These are phyloP conservation scores for Saururus chinensis DNA, from an alignment of 164 flowering plant genomes.

Conservation along the genomic window DNA sequence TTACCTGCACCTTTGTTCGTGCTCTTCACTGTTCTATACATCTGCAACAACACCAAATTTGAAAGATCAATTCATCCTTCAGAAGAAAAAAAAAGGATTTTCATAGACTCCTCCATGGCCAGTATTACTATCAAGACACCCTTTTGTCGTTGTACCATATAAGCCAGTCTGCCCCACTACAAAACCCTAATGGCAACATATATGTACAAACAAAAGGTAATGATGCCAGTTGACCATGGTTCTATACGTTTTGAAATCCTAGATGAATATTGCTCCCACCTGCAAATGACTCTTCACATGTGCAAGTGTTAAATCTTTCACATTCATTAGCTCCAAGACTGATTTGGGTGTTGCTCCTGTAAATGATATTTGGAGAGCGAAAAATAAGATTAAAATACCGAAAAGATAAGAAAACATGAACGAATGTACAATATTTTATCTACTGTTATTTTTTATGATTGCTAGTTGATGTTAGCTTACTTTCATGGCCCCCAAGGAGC, in stretches of 20 bases:
- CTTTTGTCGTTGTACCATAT: conserved; percentile 20
- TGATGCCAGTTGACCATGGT: neutral
- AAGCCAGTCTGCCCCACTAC: conserved; percentile 16
- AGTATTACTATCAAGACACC: conserved; percentile 24
- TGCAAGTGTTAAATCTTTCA: conserved; percentile 89
- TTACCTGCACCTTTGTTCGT: conserved; percentile 77
- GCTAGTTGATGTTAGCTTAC: conserved; percentile 23
- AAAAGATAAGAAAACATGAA: neutral
- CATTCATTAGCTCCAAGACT: conserved; percentile 87
- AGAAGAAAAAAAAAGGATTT: too few relatives aligned
- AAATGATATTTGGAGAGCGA: neutral
- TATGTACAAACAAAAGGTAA: conserved; percentile 1
- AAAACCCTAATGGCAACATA: conserved; percentile 9
- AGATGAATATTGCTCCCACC: conserved; percentile 40
- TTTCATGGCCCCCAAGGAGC: conserved; percentile 97
- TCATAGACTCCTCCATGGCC: conserved; percentile 12
- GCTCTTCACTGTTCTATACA: conserved; percentile 75
- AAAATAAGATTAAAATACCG: neutral
- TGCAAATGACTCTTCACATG: conserved; percentile 93
- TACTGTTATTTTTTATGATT: neutral
- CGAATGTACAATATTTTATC: too few relatives aligned
- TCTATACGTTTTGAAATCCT: too few relatives aligned
- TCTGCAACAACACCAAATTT: conserved; percentile 31
- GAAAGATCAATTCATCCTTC: conserved; percentile 3
- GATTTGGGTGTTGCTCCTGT: conserved; percentile 94